A percentile compares a stretch with the other conserved stretches of the same genome.
Conservation (phyloP, 1,284 basidiomycete species). For the Apiotrichum akiyoshidainum region DNA sequence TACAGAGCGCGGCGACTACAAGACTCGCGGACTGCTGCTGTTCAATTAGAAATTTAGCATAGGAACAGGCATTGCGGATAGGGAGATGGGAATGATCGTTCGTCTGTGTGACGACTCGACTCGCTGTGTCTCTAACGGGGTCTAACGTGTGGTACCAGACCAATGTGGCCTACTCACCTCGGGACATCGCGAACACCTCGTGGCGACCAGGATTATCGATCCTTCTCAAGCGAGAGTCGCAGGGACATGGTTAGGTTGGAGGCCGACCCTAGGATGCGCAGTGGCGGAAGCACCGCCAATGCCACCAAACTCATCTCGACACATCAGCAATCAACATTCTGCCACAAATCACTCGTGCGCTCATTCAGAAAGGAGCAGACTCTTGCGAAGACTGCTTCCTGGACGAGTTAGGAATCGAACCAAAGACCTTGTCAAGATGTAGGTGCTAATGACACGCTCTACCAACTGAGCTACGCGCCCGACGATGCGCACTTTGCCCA, state of each 20-base stretch:
- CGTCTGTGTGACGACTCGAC: no score
- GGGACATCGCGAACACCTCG: no score
- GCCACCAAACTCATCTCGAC: no score
- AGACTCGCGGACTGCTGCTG: constrained; percentile 9
- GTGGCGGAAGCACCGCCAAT: no score
- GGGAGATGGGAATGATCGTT: not conserved
- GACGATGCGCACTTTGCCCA: not conserved
- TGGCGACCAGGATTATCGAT: no score
- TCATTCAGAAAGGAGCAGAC: not conserved
- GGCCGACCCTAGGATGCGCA: no score
- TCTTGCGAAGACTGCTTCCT: not conserved
- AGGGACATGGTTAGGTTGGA: no score
- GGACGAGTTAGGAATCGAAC: constrained; percentile 1
- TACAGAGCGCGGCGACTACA: not conserved
- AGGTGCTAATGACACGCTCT: not conserved
- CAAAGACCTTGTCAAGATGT: not conserved
- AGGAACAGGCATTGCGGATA: not conserved
- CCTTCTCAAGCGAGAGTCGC: no score
- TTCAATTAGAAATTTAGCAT: constrained; percentile 2
- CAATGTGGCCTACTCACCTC: no score
- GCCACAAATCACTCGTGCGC: not conserved
- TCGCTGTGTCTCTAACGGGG: no score
- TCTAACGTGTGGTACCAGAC: no score
- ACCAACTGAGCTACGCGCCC: not conserved
- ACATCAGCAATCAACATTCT: no score